Base-by-base conservation (phyloP, 1,139 yeast genomes). In the Pichia sp. region DNA sequence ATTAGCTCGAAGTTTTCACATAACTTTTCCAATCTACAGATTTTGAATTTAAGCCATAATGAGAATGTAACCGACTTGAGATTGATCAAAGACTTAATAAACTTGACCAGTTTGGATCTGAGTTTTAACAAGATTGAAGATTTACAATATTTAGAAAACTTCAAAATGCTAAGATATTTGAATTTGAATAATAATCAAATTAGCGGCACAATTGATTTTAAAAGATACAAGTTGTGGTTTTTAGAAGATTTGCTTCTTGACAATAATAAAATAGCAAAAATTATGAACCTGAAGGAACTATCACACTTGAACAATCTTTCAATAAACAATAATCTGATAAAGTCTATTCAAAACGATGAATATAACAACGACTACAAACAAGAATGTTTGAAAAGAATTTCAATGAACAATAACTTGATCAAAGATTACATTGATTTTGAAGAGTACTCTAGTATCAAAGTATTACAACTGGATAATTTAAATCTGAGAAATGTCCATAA, bases 191-290 rank as follows among this genome's bases (percentile, higher is more conserved):
- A 64, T 44, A 78, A 78, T 54, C 54, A 58, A 3, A 51, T 76
- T 4, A 44, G 44, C 4, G 79, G 77, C 0, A 54, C 43, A 3
- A 43, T 77, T 1, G 64, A 74, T 54, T 68, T 77, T 43, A 51
- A 56, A 3, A 49, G 55, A 3, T 69, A 58, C 43, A 57, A 63
- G 8, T 58, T 76, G 31, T 60, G 64, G 38, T 65, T 68, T 45
- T 60, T 78, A 34, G 73, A 74, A 52, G 74, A 70, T 35, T 54
- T 78, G 44, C 64, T 69, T 42, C 44, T 77, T 39, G 67, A 74
- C 9, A 71, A 69, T 28, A 77, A 77, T 53, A 55, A 55, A 34
- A 55, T 77, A 28, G 51, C 56, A 5, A 41, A 52, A 1, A 49
- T 77, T 5, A 37, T 36, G 4, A 73, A 73, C 4, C 44, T 76